Evolutionary conservation across 768 basidiomycete species (phyloP).

Genomic region (Hydnomerulius pinastri): DNA sequence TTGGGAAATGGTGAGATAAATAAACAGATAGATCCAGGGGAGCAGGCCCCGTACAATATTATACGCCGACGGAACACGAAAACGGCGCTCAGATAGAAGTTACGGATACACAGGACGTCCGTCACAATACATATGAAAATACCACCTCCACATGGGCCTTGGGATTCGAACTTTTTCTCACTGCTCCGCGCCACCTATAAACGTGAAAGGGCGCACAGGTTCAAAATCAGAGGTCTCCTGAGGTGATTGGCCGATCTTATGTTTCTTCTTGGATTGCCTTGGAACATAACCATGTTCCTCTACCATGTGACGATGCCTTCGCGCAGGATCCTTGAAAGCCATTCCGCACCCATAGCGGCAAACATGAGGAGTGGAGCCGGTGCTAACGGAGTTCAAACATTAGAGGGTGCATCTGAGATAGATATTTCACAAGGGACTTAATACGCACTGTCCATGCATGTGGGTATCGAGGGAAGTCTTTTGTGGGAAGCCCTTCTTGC

Average conservation of each 20-base stretch:
- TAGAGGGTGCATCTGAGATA: neutral
- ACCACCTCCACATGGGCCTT: constrained; percentile 10
- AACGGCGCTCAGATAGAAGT: constrained; percentile 8
- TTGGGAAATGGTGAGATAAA: constrained; percentile 11
- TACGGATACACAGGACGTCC: constrained; percentile 26
- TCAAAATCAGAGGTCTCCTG: constrained; percentile 26
- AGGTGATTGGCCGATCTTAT: constrained; percentile 35
- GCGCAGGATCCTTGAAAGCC: constrained; percentile 65
- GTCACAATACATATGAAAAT: constrained; percentile 25
- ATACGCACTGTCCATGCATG: constrained; percentile 51
- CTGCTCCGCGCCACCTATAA: constrained; percentile 29
- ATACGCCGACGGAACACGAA: constrained; percentile 12
- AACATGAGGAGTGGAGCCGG: constrained; percentile 55
- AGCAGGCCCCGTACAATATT: constrained; percentile 16
- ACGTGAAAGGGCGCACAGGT: constrained; percentile 35
- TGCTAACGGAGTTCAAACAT: constrained; percentile 38
- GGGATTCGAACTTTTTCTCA: constrained; percentile 14
- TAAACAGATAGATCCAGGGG: constrained; percentile 12
- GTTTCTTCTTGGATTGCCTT: constrained; percentile 46
- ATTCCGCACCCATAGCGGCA: constrained; percentile 53
- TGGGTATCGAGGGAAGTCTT: constrained; percentile 62
- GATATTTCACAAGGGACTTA: constrained; percentile 27
- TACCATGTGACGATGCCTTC: constrained; percentile 61
- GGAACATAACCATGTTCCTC: constrained; percentile 53
- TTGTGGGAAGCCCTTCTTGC: constrained; percentile 57